Conservation (phyloP, 495 filamentous ascomycete species). For the Neurospora tetrasperma region DNA sequence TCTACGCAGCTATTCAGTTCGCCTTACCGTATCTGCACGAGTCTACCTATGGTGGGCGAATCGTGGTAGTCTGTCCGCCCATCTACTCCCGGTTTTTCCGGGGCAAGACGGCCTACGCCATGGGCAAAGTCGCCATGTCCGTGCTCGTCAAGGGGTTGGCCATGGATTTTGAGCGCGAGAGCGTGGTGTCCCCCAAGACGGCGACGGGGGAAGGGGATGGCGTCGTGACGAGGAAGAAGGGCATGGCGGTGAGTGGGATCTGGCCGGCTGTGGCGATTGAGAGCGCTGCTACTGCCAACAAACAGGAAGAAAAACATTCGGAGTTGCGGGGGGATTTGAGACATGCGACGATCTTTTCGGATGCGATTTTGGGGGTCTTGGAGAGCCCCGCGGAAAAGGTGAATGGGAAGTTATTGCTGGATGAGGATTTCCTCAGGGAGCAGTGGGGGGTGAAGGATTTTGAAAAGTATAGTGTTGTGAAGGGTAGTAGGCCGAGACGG, state of each 20-base stretch:
- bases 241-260: background rate
- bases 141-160: constrained; percentile 71
- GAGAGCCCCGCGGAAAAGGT: constrained; percentile 47
- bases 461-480: constrained; percentile 58
- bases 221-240: background rate
- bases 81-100: constrained; percentile 79
- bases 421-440: constrained; percentile 72
- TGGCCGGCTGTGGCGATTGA: constrained; percentile 46
- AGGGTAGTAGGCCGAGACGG: constrained; percentile 52
- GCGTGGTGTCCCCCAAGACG: constrained; percentile 47
- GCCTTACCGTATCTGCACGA: constrained; percentile 45
- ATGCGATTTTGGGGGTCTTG: constrained; percentile 69
- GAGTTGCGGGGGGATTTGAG: constrained; percentile 42
- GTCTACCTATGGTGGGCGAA: constrained; percentile 44
- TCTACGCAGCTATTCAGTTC: constrained; percentile 59
- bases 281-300: constrained; percentile 54
- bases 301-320: too few relatives aligned
- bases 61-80: constrained; percentile 75
- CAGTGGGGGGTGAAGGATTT: constrained; percentile 61
- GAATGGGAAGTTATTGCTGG: constrained; percentile 63
- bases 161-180: constrained; percentile 67
- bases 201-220: constrained; percentile 34
- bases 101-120: constrained; percentile 80
- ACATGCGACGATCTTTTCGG: constrained; percentile 66
- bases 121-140: constrained; percentile 80